Evolutionary conservation across 176 grass and related monocot species (phyloP).

Genomic region (Oryza meyeriana): DNA sequence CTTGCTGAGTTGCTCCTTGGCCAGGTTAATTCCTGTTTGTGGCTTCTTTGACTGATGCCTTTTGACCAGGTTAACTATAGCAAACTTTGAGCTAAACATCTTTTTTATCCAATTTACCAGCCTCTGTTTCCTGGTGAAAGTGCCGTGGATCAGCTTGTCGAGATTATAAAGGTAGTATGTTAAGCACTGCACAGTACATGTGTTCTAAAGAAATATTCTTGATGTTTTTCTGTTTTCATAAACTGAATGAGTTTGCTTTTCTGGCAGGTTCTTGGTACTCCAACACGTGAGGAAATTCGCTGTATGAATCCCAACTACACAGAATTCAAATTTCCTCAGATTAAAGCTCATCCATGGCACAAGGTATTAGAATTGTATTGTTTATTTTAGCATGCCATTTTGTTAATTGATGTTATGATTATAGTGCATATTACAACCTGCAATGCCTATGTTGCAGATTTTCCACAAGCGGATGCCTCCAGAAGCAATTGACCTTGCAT

Average conservation of each 20-base stretch:
- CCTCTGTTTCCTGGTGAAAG: constrained; percentile 75
- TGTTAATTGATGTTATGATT: constrained; percentile 9
- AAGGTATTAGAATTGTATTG: constrained; percentile 34
- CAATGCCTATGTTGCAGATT: constrained; percentile 35
- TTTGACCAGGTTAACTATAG: neutral
- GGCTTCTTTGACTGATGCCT: neutral
- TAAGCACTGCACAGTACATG: neutral
- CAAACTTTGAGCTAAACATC: constrained; percentile 23
- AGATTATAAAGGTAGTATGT: constrained; percentile 68
- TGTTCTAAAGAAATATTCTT: constrained; percentile 11
- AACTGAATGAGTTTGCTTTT: constrained; percentile 14
- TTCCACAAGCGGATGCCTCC: constrained; percentile 82
- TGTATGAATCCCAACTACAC: constrained; percentile 83
- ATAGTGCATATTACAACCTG: neutral
- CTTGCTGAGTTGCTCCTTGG: constrained; percentile 94
- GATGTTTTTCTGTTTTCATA: neutral
- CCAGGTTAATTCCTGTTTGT: constrained; percentile 50
- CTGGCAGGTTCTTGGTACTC: constrained; percentile 74
- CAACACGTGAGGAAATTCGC: constrained; percentile 72
- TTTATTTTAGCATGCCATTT: neutral
- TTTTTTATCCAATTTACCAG: constrained; percentile 33
- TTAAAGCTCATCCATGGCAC: constrained; percentile 82
- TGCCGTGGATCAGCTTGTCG: constrained; percentile 78
- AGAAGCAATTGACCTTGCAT: constrained; percentile 73
- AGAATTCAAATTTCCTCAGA: constrained; percentile 74